Conservation (phyloP, 306 rosid genomes). For the Argentina anserina region DNA sequence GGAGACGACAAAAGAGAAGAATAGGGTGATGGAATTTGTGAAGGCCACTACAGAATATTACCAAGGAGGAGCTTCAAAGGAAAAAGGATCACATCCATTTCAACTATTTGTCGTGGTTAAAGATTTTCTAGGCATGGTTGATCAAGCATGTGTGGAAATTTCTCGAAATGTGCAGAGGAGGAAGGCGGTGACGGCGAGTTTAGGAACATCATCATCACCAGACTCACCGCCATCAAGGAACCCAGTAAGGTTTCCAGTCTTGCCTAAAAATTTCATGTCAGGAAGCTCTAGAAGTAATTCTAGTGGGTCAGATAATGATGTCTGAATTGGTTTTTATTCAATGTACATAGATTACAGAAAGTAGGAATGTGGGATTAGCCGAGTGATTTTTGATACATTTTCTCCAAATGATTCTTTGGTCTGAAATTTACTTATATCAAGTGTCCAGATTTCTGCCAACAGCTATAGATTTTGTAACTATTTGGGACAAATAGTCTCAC, state of each 20-base stretch:
- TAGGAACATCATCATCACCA: constrained; percentile 28
- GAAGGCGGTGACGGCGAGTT: constrained; percentile 35
- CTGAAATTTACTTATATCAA: not conserved
- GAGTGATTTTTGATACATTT: constrained; percentile 3
- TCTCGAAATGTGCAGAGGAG: constrained; percentile 58
- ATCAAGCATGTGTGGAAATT: constrained; percentile 75
- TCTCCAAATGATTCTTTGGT: not conserved
- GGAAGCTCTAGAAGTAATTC: constrained; percentile 32
- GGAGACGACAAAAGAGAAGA: constrained; percentile 45
- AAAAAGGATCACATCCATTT: constrained; percentile 50
- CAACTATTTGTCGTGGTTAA: constrained; percentile 70
- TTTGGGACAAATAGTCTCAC: not conserved
- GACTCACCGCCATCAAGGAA: constrained; percentile 20
- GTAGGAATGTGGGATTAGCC: constrained; percentile 7
- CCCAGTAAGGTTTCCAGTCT: constrained; percentile 35
- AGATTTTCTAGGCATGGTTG: constrained; percentile 87
- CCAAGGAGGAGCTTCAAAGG: constrained; percentile 68
- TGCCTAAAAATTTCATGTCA: constrained; percentile 48
- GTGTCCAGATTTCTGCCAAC: constrained; percentile 4
- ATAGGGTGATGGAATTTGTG: constrained; percentile 55
- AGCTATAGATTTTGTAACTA: not conserved
- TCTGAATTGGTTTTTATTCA: constrained; percentile 9
- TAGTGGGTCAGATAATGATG: constrained; percentile 37
- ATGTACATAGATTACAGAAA: constrained; percentile 8
- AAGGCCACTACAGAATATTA: constrained; percentile 66